These are phyloP conservation scores for Spathaspora passalidarum DNA, from an alignment of 805 yeast genomes.

Conservation along the genomic window DNA sequence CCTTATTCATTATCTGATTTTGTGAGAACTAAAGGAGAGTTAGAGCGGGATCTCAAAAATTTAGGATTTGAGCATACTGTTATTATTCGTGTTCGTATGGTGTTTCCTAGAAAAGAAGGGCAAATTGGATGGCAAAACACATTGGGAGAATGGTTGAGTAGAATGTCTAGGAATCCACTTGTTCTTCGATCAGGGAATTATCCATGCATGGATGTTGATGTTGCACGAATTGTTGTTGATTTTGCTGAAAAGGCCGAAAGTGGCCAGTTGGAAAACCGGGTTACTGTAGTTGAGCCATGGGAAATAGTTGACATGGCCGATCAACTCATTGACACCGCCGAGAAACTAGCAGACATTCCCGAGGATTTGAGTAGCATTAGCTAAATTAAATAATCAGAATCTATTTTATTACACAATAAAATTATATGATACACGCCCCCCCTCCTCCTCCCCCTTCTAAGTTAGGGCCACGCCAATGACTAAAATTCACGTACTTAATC, in stretches of 20 bases:
- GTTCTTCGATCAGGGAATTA: slow-evolving; percentile 2
- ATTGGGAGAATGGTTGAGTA: no score
- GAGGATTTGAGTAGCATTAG: no score
- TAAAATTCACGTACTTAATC: slow-evolving; percentile 24
- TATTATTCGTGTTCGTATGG: slow-evolving; percentile 72
- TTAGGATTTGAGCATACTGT: slow-evolving; percentile 69
- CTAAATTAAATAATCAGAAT: no score
- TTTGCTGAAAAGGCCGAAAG: slow-evolving; percentile 25
- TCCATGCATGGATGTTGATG: slow-evolving; percentile 64
- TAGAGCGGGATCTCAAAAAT: slow-evolving; percentile 63
- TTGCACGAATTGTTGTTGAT: slow-evolving; percentile 54
- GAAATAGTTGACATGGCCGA: no score
- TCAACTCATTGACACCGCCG: no score
- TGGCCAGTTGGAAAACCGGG: slow-evolving; percentile 15
- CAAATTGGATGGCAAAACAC: slow-evolving; percentile 37
- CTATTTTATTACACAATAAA: no score
- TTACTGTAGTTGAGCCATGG: slow-evolving; percentile 17
- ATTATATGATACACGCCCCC: no score
- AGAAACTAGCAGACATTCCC: no score
- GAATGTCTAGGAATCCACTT: slow-evolving; percentile 13
- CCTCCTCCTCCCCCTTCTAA: no score
- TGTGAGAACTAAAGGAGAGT: slow-evolving; percentile 65
- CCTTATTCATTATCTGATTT: slow-evolving; percentile 58
- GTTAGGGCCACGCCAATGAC: no score
- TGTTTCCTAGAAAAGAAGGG: slow-evolving; percentile 59